Evolutionary conservation across 2,329 filamentous ascomycete species (phyloP).

Genomic region (Orbilia brochopaga): DNA sequence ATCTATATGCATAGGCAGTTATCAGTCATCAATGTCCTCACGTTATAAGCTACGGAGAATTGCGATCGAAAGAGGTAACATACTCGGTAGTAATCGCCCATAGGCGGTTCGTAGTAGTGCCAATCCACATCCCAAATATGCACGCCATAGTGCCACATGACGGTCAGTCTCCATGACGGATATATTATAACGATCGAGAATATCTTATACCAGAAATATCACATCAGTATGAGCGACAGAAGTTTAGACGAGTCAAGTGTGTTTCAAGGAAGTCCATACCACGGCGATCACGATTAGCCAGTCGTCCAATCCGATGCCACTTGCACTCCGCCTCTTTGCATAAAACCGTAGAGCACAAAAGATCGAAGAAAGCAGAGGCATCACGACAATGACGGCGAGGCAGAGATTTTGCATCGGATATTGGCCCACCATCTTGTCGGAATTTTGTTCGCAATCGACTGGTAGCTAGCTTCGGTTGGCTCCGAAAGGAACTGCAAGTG

Average conservation of each 20-base stretch:
- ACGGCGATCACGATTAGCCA: slow-evolving; percentile 41
- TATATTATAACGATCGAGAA: slow-evolving; percentile 47
- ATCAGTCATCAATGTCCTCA: too few species aligned
- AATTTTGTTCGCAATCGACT: background rate
- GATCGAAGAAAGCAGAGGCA: slow-evolving; percentile 41
- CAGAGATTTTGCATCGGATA: slow-evolving; percentile 50
- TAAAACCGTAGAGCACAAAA: slow-evolving; percentile 42
- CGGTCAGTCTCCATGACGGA: slow-evolving; percentile 42
- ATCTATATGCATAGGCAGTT: slow-evolving; percentile 27
- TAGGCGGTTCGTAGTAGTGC: slow-evolving; percentile 40
- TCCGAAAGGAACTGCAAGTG: too few species aligned
- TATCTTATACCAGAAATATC: slow-evolving; percentile 8
- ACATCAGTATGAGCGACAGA: slow-evolving; percentile 1
- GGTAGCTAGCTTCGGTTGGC: too few species aligned
- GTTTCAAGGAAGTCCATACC: slow-evolving; percentile 23
- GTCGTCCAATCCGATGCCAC: slow-evolving; percentile 40
- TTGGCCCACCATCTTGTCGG: slow-evolving; percentile 40
- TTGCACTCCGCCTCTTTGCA: slow-evolving; percentile 39
- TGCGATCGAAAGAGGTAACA: too few species aligned
- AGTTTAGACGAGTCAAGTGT: too few species aligned
- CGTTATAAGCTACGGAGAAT: too few species aligned
- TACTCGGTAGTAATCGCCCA: slow-evolving; percentile 46
- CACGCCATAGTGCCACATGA: slow-evolving; percentile 48
- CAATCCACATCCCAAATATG: slow-evolving; percentile 47
- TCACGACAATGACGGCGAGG: slow-evolving; percentile 48